phyloP scores from a whole-genome alignment of 441 rosid species.

The Euphorbia celastroides region DNA sequence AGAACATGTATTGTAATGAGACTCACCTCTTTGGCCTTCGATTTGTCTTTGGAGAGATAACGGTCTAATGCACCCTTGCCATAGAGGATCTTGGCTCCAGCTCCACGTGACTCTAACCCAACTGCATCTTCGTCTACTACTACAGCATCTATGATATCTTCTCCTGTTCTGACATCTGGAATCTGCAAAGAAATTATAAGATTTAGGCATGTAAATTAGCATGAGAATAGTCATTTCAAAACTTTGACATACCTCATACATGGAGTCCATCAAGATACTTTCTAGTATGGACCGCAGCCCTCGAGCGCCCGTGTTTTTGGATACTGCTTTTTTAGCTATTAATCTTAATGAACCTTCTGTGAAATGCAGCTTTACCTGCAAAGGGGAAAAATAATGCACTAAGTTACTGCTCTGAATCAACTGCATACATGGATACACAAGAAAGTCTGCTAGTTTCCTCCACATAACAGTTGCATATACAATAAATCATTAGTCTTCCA shows the following conservation, averaged over 20 bases:
- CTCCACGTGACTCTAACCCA: slow-evolving; percentile 47
- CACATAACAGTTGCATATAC: neutral
- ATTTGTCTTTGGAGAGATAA: slow-evolving; percentile 49
- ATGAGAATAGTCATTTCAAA: neutral
- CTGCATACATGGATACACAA: neutral
- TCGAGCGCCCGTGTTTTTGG: slow-evolving; percentile 90
- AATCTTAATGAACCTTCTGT: slow-evolving; percentile 65
- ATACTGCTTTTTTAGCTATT: slow-evolving; percentile 83
- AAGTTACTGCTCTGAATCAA: neutral
- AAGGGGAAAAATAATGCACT: slow-evolving; percentile 1
- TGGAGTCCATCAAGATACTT: slow-evolving; percentile 87
- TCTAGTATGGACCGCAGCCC: slow-evolving; percentile 85
- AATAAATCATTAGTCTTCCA: neutral
- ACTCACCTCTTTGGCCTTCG: slow-evolving; percentile 39
- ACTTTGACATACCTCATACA: slow-evolving; percentile 76
- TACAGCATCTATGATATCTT: slow-evolving; percentile 72
- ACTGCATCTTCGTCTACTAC: slow-evolving; percentile 80
- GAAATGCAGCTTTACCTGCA: slow-evolving; percentile 84
- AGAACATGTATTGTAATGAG: neutral
- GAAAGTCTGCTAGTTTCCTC: neutral
- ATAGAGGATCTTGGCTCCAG: slow-evolving; percentile 76
- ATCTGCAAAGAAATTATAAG: slow-evolving; percentile 39
- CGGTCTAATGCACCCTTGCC: slow-evolving; percentile 67
- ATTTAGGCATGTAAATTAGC: neutral
- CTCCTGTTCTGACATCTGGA: slow-evolving; percentile 71